Base-by-base conservation (phyloP, 2,329 filamentous ascomycete species). In the Aspergillus oerlinghausenensis region DNA sequence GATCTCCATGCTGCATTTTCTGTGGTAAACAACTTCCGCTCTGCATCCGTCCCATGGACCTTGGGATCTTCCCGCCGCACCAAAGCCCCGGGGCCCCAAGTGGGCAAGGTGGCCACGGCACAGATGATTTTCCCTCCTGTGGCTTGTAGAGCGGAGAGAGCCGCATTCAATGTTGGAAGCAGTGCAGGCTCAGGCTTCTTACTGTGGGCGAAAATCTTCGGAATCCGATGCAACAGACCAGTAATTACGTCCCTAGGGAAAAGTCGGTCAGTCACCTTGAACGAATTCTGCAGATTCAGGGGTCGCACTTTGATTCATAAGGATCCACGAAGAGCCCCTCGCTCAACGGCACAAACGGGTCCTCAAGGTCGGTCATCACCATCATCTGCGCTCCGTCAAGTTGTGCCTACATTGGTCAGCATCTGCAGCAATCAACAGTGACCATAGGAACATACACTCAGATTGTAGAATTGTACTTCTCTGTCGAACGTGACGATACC, bases 381-480 rank as follows among this genome's bases (percentile, higher is more conserved):
- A 99, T 85, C 91, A 99, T 97, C 70, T 99, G 94, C 9, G 94
- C 91, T 75, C 92, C 87, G 55, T 94, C 88, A 45, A 97, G 79
- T 43, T 82, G 82, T 40, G 91, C 76, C 87, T 90, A 72, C 42
- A 28, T 40, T 8, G 42, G 55, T 75, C 48, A 73, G 69, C 49
- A 57, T 38, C 17, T 63, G 65, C 48, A 59, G 58, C 40, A 55
- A 61, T 54, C 60, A 43, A 28, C 42, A 23, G n/a, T n/a, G 52
- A 35, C 11, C n/a, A 54, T 8, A 25, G 23, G 6, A 29, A 82
- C 87, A 77, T 79, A 90, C 86, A 68, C 87, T 91, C 66, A 96
- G 86, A 69, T 97, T 97, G 80, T 97, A 99, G 73, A 97, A 99
- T 71, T 99, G 94, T 58, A 99, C 89, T 67, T 97, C 92, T 74